Percentiles rank a stretch among this genome's conserved stretches.
Conservation (phyloP, 192 early-diverging fungal genomes). For the Phlyctochytrium planicorne region DNA sequence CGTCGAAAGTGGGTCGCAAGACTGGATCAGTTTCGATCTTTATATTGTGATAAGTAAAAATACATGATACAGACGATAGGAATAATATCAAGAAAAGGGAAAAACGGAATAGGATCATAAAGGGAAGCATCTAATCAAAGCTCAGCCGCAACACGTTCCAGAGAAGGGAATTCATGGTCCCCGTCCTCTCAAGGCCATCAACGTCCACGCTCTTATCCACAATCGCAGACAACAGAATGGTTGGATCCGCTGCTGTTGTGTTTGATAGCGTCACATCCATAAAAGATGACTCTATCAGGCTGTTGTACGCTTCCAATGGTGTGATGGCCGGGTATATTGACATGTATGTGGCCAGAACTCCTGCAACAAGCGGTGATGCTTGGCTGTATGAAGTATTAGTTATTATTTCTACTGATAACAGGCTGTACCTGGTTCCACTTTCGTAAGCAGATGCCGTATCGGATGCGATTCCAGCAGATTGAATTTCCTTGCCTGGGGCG, state of each 20-base stretch:
- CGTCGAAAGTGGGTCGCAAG: too few species aligned
- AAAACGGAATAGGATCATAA: not conserved
- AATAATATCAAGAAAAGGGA: not conserved
- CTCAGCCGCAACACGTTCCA: not conserved
- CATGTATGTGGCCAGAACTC: slow-evolving; percentile 59
- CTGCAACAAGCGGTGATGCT: slow-evolving; percentile 74
- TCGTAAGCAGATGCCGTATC: slow-evolving; percentile 5
- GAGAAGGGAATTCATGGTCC: not conserved
- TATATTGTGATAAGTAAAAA: too few species aligned
- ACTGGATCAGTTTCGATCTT: too few species aligned
- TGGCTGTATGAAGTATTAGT: too few species aligned
- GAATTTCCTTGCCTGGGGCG: slow-evolving; percentile 60
- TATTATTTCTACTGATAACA: too few species aligned
- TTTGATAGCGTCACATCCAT: not conserved
- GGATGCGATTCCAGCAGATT: slow-evolving; percentile 22
- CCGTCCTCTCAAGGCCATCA: not conserved
- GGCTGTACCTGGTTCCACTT: not conserved
- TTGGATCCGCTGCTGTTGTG: not conserved
- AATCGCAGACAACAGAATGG: not conserved
- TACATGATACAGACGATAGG: too few species aligned
- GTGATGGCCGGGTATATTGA: not conserved
- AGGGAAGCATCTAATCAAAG: not conserved
- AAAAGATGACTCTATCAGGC: not conserved
- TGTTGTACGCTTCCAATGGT: not conserved
- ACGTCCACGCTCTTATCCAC: not conserved